Percentiles rank a stretch among this genome's conserved stretches.
These are phyloP conservation scores for Warburgia ugandensis DNA, from an alignment of 164 flowering plant species.

Conservation along the genomic window DNA sequence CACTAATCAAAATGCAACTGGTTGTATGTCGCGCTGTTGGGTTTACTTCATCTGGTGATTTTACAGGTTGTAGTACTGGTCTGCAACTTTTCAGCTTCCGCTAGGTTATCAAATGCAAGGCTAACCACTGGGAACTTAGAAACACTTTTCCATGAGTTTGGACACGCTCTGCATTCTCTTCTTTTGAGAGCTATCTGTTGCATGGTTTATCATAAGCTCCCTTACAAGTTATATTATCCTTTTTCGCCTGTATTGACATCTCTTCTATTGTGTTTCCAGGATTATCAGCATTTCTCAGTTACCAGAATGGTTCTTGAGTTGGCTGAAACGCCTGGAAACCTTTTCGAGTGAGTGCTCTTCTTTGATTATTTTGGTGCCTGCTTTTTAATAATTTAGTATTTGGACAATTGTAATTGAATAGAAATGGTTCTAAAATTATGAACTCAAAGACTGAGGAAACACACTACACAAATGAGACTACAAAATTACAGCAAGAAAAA, in stretches of 20 bases:
- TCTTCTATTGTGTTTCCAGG: constrained; percentile 36
- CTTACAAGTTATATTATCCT: neutral
- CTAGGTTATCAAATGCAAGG: constrained; percentile 39
- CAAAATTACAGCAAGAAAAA: too few species aligned
- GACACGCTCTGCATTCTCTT: constrained; percentile 96
- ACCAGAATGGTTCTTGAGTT: constrained; percentile 91
- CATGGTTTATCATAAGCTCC: neutral
- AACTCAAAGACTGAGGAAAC: too few species aligned
- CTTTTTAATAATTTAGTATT: too few species aligned
- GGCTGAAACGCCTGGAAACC: constrained; percentile 91
- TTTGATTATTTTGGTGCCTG: too few species aligned
- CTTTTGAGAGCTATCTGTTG: constrained; percentile 84
- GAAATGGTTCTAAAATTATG: too few species aligned
- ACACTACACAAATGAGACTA: too few species aligned
- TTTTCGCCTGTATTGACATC: constrained; percentile 1
- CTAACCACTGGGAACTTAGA: constrained; percentile 90
- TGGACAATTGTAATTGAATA: too few species aligned
- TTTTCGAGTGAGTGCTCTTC: constrained; percentile 76
- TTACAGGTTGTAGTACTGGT: constrained; percentile 89
- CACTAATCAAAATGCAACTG: too few species aligned
- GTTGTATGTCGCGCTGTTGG: too few species aligned
- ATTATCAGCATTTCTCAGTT: constrained; percentile 95
- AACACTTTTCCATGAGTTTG: constrained; percentile 96
- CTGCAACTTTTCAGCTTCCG: constrained; percentile 72
- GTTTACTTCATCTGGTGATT: neutral